Evolutionary conservation across 345 rosid genomes (phyloP), one percentile per base, ranked within the genome.

Genomic region (Pugionium cornutum): DNA sequence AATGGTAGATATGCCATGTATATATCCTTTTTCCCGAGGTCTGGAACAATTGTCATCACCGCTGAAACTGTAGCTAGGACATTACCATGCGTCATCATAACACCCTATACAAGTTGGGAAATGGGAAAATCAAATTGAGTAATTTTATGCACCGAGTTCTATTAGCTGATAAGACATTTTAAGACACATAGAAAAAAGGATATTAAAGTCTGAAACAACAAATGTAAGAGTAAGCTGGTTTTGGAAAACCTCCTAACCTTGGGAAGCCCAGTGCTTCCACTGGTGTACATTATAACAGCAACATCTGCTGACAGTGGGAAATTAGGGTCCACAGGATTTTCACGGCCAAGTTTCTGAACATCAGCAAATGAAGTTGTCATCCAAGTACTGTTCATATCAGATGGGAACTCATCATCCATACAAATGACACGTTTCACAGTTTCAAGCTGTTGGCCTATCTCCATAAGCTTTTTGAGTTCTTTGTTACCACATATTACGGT

Each of bases 221-320:
- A 34, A 33, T 6, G 51, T 29, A 61, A 27, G 41, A 40, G 40
- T 46, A 54, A 54, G 29, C 10, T 32, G 11, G 18, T 67, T 29
- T 58, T 0, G 41, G 28, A 50, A 18, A 67, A 59, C 18, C 47
- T 72, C 70, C 83, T 58, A 69, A 91, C 99, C 96, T 95, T 95
- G 10, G 98, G 98, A 83, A 91, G 71, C 31, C 99, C 96, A 67
- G 98, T 88, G 77, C 99, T 91, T 61, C 99, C 99, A 83, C 99
- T 95, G 56, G 99, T 95, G 72, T 91, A 95, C 99, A 95, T 91
- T 67, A 95, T 87, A 63, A 95, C 95, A 53, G 97, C 99, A 73
- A 87, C 74, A 76, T 95, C 99, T 66, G 84, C 80, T 58, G 91
- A 45, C 67, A 78, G 74, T 7, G 99, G 99, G 56, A 87, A 83